Base-by-base conservation (phyloP, 805 yeast genomes). In the Kazachstania taianensis region DNA sequence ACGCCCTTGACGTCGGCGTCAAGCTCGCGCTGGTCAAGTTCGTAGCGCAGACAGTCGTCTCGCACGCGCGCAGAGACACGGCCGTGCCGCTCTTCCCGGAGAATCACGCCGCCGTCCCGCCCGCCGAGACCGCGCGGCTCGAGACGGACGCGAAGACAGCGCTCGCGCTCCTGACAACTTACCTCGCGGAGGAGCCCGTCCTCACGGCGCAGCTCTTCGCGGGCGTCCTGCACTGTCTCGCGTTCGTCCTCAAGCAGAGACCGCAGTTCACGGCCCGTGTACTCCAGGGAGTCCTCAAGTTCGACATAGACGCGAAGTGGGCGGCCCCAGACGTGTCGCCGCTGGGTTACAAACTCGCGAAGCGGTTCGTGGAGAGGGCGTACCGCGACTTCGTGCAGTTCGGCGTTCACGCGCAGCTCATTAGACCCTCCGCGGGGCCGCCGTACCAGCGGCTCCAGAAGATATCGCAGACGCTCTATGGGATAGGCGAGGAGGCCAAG, bases 21-120 rank as follows among this genome's bases (percentile, higher is more conserved):
- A 75, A 72, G 54, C 60, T 81, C n/a, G 78, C 87, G 20, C 65
- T 80, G n/a, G 63, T 79, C 35, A 83, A 81, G 57, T 75, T 87
- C 40, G 71, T 84, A 8, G 74, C 74, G n/a, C 69, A 69, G 37
- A 58, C 78, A 4, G 65, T 78, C 10, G 62, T 67, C 24, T 67
- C 72, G 1, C 85, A 79, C 40, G 58, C 75, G 18, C n/a, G 10
- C 12, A 16, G 18, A 15, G 12, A 12, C n/a, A 32, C 20, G 24
- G 27, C 6, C 15, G 15, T 25, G 20, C 22, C 17, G 23, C 12
- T 30, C 12, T 25, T 19, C 9, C 17, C 65, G 6, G 61, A 69
- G 26, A 70, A 66, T 45, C 62, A 66, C 38, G 69, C 69, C 35
- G 59, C 66, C 30, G 61, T 66, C 29, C 67, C 74, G n/a, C 62